These are phyloP conservation scores for Saccharum officinarum DNA, from an alignment of 176 grass and related monocot genomes.

Conservation along the genomic window DNA sequence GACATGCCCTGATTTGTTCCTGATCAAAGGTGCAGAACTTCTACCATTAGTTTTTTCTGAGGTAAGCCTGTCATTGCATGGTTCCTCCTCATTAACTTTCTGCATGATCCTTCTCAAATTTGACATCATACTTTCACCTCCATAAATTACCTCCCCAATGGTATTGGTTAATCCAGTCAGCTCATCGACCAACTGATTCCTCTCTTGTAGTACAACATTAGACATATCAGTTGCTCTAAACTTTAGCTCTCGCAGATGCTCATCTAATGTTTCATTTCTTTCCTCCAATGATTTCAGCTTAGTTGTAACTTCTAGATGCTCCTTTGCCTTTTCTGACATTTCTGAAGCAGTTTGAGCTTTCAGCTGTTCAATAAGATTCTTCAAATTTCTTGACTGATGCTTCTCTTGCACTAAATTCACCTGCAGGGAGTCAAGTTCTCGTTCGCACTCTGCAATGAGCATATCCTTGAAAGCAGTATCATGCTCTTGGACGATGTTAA, in stretches of 20 bases:
- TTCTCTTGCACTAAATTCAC: conserved; percentile 44
- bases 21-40: conserved; percentile 18
- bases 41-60: conserved; percentile 26
- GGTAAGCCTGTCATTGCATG: conserved; percentile 9
- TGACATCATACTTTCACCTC: conserved; percentile 42
- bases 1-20: conserved; percentile 45
- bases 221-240: conserved; percentile 37
- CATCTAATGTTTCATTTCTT: conserved; percentile 43
- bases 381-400: conserved; percentile 35
- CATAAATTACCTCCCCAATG: conserved; percentile 40
- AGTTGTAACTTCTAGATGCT: conserved; percentile 35
- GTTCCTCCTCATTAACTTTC: conserved; percentile 42
- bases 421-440: conserved; percentile 36
- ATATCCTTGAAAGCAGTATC: conserved; percentile 53
- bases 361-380: conserved; percentile 45
- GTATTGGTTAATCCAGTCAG: conserved; percentile 39
- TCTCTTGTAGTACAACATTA: conserved; percentile 33
- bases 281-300: conserved; percentile 42
- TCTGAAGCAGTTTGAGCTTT: conserved; percentile 43
- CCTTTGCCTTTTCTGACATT: conserved; percentile 46
- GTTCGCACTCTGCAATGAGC: conserved; percentile 42
- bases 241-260: conserved; percentile 41
- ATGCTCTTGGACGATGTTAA: conserved; percentile 56
- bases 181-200: conserved; percentile 45
- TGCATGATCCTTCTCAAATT: conserved; percentile 49